phyloP scores from a whole-genome alignment of 2,329 filamentous ascomycete genomes.

The Aspergillus spinulosporus region DNA sequence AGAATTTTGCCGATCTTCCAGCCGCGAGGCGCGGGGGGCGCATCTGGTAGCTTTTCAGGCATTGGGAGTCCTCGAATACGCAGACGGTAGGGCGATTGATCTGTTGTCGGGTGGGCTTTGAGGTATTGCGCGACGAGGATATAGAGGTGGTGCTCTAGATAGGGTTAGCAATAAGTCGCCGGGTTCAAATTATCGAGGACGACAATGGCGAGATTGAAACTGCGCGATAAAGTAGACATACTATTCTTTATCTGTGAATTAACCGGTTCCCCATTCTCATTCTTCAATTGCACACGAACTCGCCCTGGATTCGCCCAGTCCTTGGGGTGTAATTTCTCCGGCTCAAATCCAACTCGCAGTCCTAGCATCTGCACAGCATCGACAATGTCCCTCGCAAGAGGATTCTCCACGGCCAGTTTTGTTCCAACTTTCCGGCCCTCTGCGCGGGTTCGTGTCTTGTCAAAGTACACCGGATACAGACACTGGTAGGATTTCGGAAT shows the following conservation, averaged over 20 bases:
- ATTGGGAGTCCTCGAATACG: slow-evolving; percentile 72
- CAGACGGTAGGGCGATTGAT: slow-evolving; percentile 68
- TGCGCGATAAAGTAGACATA: slow-evolving; percentile 38
- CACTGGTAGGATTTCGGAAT: slow-evolving; percentile 76
- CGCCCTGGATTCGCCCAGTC: slow-evolving; percentile 97
- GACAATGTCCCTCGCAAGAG: slow-evolving; percentile 84
- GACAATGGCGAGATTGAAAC: neutral
- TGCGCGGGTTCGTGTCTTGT: slow-evolving; percentile 64
- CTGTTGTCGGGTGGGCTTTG: slow-evolving; percentile 72
- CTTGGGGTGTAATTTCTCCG: slow-evolving; percentile 88
- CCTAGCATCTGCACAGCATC: slow-evolving; percentile 76
- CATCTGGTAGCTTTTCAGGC: slow-evolving; percentile 66
- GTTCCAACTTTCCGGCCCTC: slow-evolving; percentile 77
- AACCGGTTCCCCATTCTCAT: slow-evolving; percentile 52
- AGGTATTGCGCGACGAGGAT: slow-evolving; percentile 76
- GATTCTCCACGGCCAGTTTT: slow-evolving; percentile 74
- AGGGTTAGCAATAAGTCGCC: neutral
- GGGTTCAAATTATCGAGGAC: too few species aligned
- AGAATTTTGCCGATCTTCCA: slow-evolving; percentile 87
- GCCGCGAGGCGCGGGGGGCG: slow-evolving; percentile 75
- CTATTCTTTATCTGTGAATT: slow-evolving; percentile 64
- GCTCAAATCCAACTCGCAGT: slow-evolving; percentile 70
- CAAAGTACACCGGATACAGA: slow-evolving; percentile 95
- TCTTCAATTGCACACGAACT: slow-evolving; percentile 72
- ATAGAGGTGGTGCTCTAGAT: slow-evolving; percentile 77